These are phyloP conservation scores for Aureobasidium namibiae DNA, from an alignment of 2,329 filamentous ascomycete species.

Conservation along the genomic window DNA sequence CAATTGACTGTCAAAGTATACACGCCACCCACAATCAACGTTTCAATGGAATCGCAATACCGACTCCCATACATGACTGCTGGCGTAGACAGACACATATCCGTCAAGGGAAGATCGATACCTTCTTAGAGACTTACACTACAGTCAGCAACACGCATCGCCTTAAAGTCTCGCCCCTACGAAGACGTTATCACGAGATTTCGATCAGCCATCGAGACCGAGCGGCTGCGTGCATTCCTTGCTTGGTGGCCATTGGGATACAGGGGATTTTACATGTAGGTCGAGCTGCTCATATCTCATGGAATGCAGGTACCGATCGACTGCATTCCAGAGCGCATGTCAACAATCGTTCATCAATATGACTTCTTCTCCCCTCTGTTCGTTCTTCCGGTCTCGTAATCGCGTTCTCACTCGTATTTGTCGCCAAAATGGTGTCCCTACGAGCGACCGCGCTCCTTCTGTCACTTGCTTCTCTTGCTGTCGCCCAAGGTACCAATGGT, in stretches of 20 bases:
- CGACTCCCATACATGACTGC: no score
- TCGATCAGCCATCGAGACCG: not conserved
- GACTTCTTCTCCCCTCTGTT: not conserved
- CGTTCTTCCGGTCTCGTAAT: not conserved
- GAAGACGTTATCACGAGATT: not conserved
- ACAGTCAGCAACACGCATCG: no score
- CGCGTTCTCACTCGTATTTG: not conserved
- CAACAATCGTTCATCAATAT: not conserved
- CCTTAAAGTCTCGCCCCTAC: no score
- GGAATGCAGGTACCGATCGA: constrained; percentile 3
- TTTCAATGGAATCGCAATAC: no score
- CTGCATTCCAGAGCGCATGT: constrained; percentile 4
- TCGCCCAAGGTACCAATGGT: not conserved
- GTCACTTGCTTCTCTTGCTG: not conserved
- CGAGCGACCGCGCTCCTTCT: not conserved
- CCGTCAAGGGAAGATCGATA: no score
- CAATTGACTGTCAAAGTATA: no score
- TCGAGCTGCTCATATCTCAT: not conserved
- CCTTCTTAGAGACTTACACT: no score
- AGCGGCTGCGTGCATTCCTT: not conserved
- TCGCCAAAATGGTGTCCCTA: constrained; percentile 9
- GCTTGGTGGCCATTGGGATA: not conserved
- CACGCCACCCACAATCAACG: no score
- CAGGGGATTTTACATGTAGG: not conserved
- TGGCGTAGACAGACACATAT: no score